Base-by-base conservation (phyloP, 2,329 filamentous ascomycete species). In the Colletotrichum chrysophilum region DNA sequence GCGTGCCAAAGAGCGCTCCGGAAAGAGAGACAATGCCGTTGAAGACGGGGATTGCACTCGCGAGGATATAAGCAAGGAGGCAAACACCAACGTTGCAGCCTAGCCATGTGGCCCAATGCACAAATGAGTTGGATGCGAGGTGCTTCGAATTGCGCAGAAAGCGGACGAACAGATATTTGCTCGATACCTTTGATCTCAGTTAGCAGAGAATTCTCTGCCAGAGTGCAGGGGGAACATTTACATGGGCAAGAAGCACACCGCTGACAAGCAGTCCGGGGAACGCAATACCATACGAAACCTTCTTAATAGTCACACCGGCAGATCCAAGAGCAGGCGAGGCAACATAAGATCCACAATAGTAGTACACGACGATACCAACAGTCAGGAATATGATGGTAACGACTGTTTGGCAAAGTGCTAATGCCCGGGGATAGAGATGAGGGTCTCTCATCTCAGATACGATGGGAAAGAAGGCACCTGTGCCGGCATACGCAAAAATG, bases 291-390 rank as follows among this genome's bases (percentile, higher is more conserved):
- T 88, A 89, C 55, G 82, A 82, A 21, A 88, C 80, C 76, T 85
- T 88, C 81, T 88, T 88, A 52, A 87, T 80, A 0, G 79, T 38
- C 0, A 56, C 7, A 1, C 87, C 87, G 2, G 86, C 87, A 55
- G 85, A 87, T 2, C 87, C 87, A 12, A 89, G 82, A 2, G 87
- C 86, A 1, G 87, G 88, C 0, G 86, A 88, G 2, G 87, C 83
- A 8, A 89, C 85, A 62, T 84, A 87, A 0, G 84, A 85, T 0
- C 88, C 87, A 73, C 86, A 87, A 76, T 80, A 88, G 74, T 84
- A 84, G 78, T 89, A 89, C 6, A 89, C 84, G 1, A 88, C 84
- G 5, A 82, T 76, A 5, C 80, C 80, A 8, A 87, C 81, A 10
- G 80, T 70, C n/a, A 81, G 52, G 65, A 85, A 86, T 10, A 82